Evolutionary conservation across 345 rosid genomes (phyloP).

Genomic region (Gossypium thurberi): DNA sequence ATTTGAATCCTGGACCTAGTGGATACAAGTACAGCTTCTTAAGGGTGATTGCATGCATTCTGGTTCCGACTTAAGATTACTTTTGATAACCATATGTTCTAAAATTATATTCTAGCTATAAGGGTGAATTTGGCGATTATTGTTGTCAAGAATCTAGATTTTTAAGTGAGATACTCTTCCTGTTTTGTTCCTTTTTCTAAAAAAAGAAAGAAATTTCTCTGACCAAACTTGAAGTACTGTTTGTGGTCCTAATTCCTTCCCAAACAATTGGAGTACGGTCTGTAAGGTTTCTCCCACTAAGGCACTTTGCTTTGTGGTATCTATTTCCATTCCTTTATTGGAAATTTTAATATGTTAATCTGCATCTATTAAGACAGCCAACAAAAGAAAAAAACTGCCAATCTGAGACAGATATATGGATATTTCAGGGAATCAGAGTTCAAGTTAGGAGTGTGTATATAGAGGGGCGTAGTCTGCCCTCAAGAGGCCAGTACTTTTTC

Average conservation of each 20-base stretch:
- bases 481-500: conserved; percentile 56
- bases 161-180: neutral
- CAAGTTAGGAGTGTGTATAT: conserved; percentile 70
- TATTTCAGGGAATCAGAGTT: conserved; percentile 58
- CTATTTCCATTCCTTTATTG: neutral
- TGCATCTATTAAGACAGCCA: neutral
- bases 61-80: neutral
- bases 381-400: neutral
- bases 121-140: neutral
- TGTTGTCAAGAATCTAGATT: neutral
- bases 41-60: too few relatives aligned
- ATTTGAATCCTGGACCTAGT: too few relatives aligned
- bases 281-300: neutral
- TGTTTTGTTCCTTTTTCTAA: too few relatives aligned
- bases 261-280: neutral
- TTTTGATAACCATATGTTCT: neutral
- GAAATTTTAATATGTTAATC: neutral
- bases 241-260: neutral
- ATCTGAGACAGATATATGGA: conserved; percentile 1
- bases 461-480: conserved; percentile 61
- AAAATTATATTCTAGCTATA: neutral
- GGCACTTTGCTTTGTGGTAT: neutral
- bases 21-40: too few relatives aligned
- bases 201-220: neutral
- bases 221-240: neutral